phyloP scores from a whole-genome alignment of 2,329 filamentous ascomycete species.

The Lachnellula suecica region DNA sequence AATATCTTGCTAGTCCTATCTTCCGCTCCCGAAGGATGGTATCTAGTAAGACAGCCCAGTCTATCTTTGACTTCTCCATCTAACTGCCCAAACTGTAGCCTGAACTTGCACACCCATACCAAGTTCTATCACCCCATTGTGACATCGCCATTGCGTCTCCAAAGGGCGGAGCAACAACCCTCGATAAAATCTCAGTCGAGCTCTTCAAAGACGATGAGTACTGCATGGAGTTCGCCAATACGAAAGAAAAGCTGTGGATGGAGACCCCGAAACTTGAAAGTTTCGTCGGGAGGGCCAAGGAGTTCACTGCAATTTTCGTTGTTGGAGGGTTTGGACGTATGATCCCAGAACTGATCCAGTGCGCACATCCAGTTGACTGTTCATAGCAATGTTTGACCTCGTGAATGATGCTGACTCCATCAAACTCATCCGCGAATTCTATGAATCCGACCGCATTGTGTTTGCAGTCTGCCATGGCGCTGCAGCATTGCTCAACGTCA shows the following conservation, averaged over 20 bases:
- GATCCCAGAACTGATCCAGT: slow-evolving; percentile 20
- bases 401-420: slow-evolving; percentile 53
- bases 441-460: slow-evolving; percentile 58
- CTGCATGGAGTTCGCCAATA: slow-evolving; percentile 40
- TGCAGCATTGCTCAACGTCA: slow-evolving; percentile 59
- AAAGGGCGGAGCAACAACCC: slow-evolving; percentile 38
- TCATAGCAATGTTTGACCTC: slow-evolving; percentile 64
- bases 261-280: slow-evolving; percentile 48
- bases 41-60: slow-evolving; percentile 35
- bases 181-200: slow-evolving; percentile 43
- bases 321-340: slow-evolving; percentile 56
- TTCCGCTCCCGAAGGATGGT: slow-evolving; percentile 51
- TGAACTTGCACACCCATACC: slow-evolving; percentile 45
- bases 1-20: slow-evolving; percentile 50
- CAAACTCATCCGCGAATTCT: slow-evolving; percentile 61
- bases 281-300: slow-evolving; percentile 43
- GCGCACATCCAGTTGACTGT: background rate
- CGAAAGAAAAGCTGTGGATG: slow-evolving; percentile 47
- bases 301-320: slow-evolving; percentile 55
- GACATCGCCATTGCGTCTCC: slow-evolving; percentile 44
- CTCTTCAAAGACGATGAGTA: slow-evolving; percentile 40
- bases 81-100: slow-evolving; percentile 36
- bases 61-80: background rate
- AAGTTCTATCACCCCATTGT: slow-evolving; percentile 38
- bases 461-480: slow-evolving; percentile 68